A percentile compares a stretch with the other conserved stretches of the same genome.
Evolutionary conservation across 352 stramenopile genomes (phyloP).

Genomic region (Thraustochytrium sp.): DNA sequence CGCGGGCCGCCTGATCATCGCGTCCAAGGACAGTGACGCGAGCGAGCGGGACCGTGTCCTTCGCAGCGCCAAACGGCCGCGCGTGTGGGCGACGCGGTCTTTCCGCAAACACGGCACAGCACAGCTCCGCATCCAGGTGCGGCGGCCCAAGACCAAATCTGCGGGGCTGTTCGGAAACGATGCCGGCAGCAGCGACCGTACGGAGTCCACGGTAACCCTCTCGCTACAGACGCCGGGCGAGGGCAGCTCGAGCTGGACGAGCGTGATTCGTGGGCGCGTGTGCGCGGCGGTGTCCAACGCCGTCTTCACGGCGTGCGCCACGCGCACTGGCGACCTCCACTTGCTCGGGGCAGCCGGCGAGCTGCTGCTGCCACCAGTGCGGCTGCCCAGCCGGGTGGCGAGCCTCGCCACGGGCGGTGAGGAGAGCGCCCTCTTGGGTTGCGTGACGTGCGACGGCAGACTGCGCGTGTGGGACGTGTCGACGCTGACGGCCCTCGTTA

Average conservation of each 20-base stretch:
- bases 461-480: conserved; percentile 21
- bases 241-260: background rate
- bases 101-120: background rate
- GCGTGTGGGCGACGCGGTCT: background rate
- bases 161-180: background rate
- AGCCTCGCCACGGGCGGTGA: background rate
- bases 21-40: background rate
- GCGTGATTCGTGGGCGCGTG: background rate
- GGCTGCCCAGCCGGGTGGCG: background rate
- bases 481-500: background rate
- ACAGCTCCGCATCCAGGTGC: background rate
- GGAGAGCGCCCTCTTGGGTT: background rate
- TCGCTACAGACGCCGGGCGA: background rate
- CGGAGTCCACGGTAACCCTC: background rate
- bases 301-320: background rate
- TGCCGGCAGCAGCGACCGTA: background rate
- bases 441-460: conserved; percentile 6
- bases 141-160: background rate
- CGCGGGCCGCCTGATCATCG: background rate
- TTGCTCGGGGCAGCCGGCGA: background rate
- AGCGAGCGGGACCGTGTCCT: background rate
- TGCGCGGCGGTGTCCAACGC: background rate
- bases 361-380: conserved; percentile 7
- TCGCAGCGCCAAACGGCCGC: background rate
- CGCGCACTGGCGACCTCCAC: background rate